Base-by-base conservation (phyloP, 1,139 yeast genomes). In the Zygosaccharomyces pseudobailii region DNA sequence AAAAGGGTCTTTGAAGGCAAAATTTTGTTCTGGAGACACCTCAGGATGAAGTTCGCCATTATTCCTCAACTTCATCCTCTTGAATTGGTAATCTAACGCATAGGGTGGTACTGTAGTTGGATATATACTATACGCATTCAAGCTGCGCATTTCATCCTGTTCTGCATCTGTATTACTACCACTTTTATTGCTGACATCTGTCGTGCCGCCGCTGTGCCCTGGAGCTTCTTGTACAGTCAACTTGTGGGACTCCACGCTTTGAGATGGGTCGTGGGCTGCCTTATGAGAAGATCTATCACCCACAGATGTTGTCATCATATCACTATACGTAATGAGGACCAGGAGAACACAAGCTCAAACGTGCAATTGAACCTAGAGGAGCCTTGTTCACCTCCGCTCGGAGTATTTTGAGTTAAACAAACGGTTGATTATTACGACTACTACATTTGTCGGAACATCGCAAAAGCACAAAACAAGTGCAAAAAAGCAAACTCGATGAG, bases 91-190 rank as follows among this genome's bases (percentile, higher is more conserved):
- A 21, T 59, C 60, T 40, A 65, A 43, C 3, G 58, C 67, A 54
- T 60, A 65, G 6, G 69, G 69, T 2, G 69, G 69, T 1, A 66
- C 62, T 3, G 68, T 61, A 5, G 58, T 58, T 3, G 69, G 66
- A 27, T 50, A 48, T 9, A 62, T 49, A 3, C 65, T 52, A 46
- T 64, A 60, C 5, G 62, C 47, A 46, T 62, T 65, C 40, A 62
- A 45, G 42, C 20, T 44, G 4, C 23, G 30, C 5, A n/a, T 33
- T n/a, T 23, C 22, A 13, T 42, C 36, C 7, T 17, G 30, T 9
- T 38, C 41, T 24, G 22, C 10, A 8, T 32, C 34, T 6, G 28
- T 7, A 28, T 25, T 13, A 5, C 19, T 27, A 9, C 41, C 41
- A 19, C 33, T 38, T 8, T 19, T 23, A 10, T 20, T 32, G n/a